Percentiles rank a stretch among this genome's conserved stretches.
Evolutionary conservation across 2,329 filamentous ascomycete species (phyloP).

Genomic region (Ophiostoma himal-ulmi): DNA sequence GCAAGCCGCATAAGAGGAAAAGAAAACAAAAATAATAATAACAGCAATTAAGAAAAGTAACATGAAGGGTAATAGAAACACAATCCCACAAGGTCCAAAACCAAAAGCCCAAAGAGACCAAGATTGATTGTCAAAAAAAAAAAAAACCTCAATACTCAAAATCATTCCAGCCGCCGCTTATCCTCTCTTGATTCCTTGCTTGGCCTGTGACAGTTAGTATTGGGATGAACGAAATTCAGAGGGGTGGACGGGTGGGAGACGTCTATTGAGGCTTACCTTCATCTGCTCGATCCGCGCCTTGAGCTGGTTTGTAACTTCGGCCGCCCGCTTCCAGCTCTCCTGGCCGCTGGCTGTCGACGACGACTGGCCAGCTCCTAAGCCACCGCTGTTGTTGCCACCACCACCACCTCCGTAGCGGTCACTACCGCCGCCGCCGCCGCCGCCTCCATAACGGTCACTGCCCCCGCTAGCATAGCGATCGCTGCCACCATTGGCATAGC

Average conservation of each 20-base stretch:
- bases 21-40: background rate
- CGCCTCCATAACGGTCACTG: background rate
- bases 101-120: background rate
- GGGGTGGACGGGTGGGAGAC: too few relatives aligned
- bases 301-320: slow-evolving; percentile 93
- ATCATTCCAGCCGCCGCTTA: slow-evolving; percentile 8
- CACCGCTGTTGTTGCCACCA: slow-evolving; percentile 18
- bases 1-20: background rate
- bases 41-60: background rate
- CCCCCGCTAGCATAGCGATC: slow-evolving; percentile 6
- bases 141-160: background rate
- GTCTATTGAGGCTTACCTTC: slow-evolving; percentile 55
- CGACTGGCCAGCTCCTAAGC: slow-evolving; percentile 21
- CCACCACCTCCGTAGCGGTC: background rate
- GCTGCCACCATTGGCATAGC: background rate
- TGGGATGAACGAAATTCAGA: background rate
- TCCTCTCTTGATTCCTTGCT: slow-evolving; percentile 26
- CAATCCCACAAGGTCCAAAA: background rate
- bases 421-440: background rate
- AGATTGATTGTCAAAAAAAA: background rate
- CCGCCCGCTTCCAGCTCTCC: slow-evolving; percentile 95
- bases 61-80: background rate
- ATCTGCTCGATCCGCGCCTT: slow-evolving; percentile 98
- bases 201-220: slow-evolving; percentile 23
- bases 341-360: slow-evolving; percentile 41